Conservation (phyloP, 345 rosid genomes). For the Reutealis trisperma region DNA sequence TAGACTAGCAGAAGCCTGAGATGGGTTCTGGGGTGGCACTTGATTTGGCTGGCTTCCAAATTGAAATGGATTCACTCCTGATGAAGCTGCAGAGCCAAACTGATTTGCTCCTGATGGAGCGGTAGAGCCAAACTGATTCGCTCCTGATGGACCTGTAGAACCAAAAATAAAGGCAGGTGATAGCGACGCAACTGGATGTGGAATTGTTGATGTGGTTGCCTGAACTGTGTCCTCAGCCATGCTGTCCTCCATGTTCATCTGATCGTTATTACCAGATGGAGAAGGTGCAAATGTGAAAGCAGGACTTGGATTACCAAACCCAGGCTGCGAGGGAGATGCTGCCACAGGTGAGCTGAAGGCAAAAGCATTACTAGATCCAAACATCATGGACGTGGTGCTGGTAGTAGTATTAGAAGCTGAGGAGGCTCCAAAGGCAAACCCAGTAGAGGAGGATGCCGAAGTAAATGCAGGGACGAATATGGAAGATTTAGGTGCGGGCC, state of each 20-base stretch:
- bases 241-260: constrained; percentile 88
- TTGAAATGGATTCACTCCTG: constrained; percentile 56
- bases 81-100: constrained; percentile 47
- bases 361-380: constrained; percentile 50
- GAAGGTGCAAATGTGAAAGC: constrained; percentile 49
- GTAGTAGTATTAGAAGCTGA: constrained; percentile 40
- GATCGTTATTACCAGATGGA: constrained; percentile 58
- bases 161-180: constrained; percentile 42
- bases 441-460: constrained; percentile 47
- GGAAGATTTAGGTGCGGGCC: constrained; percentile 53
- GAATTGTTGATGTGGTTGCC: constrained; percentile 51
- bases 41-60: constrained; percentile 62
- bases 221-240: constrained; percentile 95
- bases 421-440: constrained; percentile 51
- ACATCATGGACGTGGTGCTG: constrained; percentile 38
- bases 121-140: constrained; percentile 50
- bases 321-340: constrained; percentile 44
- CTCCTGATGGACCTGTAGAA: constrained; percentile 32
- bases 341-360: constrained; percentile 52
- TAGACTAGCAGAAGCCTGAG: constrained; percentile 62
- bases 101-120: too few relatives aligned
- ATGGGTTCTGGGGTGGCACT: constrained; percentile 51
- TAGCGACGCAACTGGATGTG: constrained; percentile 37
- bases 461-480: constrained; percentile 18
- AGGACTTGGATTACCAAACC: constrained; percentile 49